Conservation (phyloP, 148 eudicot genomes). For the Gaultheria prostrata region DNA sequence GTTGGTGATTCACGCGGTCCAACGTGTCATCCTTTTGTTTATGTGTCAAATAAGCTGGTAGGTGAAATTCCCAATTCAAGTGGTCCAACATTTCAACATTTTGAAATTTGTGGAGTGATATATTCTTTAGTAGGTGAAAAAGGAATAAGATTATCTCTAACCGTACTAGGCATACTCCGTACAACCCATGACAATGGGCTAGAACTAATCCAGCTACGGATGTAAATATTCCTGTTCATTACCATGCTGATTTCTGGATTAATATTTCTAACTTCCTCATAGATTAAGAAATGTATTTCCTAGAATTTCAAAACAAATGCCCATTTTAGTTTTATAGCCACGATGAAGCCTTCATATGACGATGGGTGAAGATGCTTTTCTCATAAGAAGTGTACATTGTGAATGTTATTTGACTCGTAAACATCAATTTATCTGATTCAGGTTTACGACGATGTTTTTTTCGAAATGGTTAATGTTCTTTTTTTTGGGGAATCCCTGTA, state of each 20-base stretch:
- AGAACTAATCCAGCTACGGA: background rate
- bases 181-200: background rate
- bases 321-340: background rate
- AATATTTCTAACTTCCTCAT: background rate
- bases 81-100: background rate
- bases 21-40: background rate
- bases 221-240: background rate
- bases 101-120: background rate
- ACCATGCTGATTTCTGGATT: background rate
- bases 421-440: background rate
- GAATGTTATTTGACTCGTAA: background rate
- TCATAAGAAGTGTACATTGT: background rate
- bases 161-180: background rate
- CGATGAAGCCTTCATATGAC: background rate
- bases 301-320: background rate
- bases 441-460: background rate
- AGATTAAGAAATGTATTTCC: background rate
- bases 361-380: background rate
- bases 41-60: background rate
- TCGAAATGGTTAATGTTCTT: background rate
- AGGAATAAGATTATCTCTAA: background rate
- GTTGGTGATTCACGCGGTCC: too few species aligned
- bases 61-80: background rate
- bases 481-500: background rate
- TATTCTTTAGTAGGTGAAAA: background rate